These are phyloP conservation scores for Metschnikowia vanudenii DNA, from an alignment of 805 yeast genomes.

Conservation along the genomic window DNA sequence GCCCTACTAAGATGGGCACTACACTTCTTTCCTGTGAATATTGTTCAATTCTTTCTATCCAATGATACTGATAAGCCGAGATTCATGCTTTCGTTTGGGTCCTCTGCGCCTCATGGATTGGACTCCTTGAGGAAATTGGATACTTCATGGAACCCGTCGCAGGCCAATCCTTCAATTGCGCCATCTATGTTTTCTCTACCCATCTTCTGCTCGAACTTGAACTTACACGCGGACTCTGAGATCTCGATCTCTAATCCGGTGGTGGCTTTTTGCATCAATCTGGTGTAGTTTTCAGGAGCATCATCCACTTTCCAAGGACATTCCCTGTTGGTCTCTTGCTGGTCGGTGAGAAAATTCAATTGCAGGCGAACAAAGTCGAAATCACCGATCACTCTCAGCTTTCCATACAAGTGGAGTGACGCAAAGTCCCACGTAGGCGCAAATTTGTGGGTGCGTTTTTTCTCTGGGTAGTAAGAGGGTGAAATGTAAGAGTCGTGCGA, in stretches of 20 bases:
- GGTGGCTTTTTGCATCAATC: slow-evolving; percentile 46
- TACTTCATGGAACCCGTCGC: slow-evolving; percentile 33
- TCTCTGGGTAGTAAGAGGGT: slow-evolving; percentile 59
- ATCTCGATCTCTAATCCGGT: slow-evolving; percentile 57
- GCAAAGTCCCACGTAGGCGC: slow-evolving; percentile 76
- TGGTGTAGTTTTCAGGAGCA: slow-evolving; percentile 51
- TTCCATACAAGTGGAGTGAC: slow-evolving; percentile 55
- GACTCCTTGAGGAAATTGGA: slow-evolving; percentile 24
- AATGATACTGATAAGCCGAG: too few species aligned
- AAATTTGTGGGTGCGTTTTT: slow-evolving; percentile 53
- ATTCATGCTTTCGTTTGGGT: too few species aligned
- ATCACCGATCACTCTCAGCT: slow-evolving; percentile 44
- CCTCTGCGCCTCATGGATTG: slow-evolving; percentile 11
- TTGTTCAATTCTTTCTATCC: too few species aligned
- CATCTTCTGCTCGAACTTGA: slow-evolving; percentile 57
- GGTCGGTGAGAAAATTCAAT: slow-evolving; percentile 43
- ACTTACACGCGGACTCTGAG: slow-evolving; percentile 47
- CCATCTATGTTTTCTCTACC: slow-evolving; percentile 48
- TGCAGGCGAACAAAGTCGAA: slow-evolving; percentile 46
- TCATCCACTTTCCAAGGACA: slow-evolving; percentile 55
- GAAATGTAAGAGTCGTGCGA: slow-evolving; percentile 52
- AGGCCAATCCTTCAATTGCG: slow-evolving; percentile 45
- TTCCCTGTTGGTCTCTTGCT: slow-evolving; percentile 44
- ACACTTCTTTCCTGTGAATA: too few species aligned
- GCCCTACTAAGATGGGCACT: slow-evolving; percentile 13